phyloP scores from a whole-genome alignment of 441 rosid genomes.

The Geranium incanum region DNA sequence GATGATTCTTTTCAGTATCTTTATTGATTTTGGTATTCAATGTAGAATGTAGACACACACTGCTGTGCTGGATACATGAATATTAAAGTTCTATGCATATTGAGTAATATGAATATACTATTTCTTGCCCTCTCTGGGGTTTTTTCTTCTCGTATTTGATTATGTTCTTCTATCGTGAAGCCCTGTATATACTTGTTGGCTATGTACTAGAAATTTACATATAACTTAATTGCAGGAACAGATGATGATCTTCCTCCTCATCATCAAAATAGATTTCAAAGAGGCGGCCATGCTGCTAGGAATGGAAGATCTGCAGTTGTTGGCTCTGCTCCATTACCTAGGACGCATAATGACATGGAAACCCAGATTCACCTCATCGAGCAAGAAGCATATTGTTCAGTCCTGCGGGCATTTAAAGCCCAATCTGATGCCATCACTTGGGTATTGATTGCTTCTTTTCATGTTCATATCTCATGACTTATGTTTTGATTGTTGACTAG shows the following conservation, averaged over 20 bases:
- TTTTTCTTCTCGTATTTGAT: no score
- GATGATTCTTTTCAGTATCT: background rate
- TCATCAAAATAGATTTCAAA: slow-evolving; percentile 81
- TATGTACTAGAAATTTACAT: background rate
- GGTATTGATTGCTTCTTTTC: slow-evolving; percentile 39
- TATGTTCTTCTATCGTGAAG: background rate
- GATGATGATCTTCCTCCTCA: slow-evolving; percentile 98
- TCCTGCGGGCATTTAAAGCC: slow-evolving; percentile 94
- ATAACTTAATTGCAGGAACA: slow-evolving; percentile 50
- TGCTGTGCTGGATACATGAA: background rate
- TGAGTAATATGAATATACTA: slow-evolving; percentile 4
- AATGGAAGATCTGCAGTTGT: slow-evolving; percentile 72
- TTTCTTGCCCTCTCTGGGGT: background rate
- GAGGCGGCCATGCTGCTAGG: slow-evolving; percentile 60
- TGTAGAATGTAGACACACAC: background rate
- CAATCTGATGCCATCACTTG: slow-evolving; percentile 97
- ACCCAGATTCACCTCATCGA: slow-evolving; percentile 88
- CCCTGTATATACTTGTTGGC: background rate
- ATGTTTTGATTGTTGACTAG: background rate
- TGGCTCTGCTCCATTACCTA: slow-evolving; percentile 53
- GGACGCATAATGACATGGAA: slow-evolving; percentile 86
- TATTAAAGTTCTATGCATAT: background rate
- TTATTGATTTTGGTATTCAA: background rate
- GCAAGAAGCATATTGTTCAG: slow-evolving; percentile 87
- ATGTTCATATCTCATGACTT: background rate